A percentile compares a stretch with the other conserved stretches of the same genome.
Evolutionary conservation across 352 stramenopile species (phyloP).

Genomic region (Aphanomyces euteiches): DNA sequence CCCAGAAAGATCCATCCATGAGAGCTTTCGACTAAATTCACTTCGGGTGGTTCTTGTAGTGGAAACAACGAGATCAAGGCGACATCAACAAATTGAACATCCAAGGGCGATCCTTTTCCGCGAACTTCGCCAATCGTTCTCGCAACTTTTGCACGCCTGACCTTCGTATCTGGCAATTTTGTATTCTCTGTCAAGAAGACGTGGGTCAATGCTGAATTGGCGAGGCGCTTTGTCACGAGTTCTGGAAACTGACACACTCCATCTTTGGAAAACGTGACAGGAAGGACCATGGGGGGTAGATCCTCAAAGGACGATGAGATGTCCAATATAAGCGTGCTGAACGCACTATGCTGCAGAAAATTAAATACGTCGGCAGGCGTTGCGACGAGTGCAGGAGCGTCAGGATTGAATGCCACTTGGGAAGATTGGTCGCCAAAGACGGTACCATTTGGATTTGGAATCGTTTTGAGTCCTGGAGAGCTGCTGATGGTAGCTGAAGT

Average conservation of each 20-base stretch:
- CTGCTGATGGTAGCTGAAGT: too few species aligned
- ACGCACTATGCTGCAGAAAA: constrained; percentile 16
- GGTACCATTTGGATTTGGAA: too few species aligned
- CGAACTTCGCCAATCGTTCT: background rate
- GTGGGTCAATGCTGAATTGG: background rate
- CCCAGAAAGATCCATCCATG: constrained; percentile 16
- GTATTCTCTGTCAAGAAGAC: background rate
- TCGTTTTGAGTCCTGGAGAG: too few species aligned
- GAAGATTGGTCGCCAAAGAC: background rate
- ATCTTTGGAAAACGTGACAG: background rate
- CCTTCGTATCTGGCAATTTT: background rate
- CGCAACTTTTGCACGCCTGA: background rate
- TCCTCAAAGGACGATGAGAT: constrained; percentile 4
- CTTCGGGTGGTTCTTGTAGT: background rate
- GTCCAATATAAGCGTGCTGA: background rate
- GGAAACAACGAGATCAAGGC: background rate
- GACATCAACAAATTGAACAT: constrained; percentile 5
- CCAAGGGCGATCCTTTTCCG: background rate
- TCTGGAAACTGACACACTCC: background rate
- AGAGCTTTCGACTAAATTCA: constrained; percentile 11
- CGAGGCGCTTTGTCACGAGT: background rate
- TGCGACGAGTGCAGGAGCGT: background rate
- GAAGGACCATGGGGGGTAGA: background rate
- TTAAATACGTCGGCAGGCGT: constrained; percentile 24
- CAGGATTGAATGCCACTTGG: background rate